Conservation (phyloP, 2,329 filamentous ascomycete species). For the Seiridium unicorne region DNA sequence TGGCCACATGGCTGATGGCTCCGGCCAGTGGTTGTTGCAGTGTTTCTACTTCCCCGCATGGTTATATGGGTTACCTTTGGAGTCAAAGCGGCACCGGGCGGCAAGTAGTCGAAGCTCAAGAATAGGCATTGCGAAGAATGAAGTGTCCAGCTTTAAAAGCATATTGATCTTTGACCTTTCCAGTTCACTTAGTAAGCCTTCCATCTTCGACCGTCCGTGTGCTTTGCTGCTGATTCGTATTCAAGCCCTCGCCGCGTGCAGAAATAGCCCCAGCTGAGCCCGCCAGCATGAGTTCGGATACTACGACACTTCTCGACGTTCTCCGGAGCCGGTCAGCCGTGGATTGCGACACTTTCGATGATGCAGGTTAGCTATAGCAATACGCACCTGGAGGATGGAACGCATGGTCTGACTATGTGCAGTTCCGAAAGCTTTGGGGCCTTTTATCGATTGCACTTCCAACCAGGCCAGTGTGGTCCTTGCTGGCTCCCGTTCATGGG, state of each 20-base stretch:
- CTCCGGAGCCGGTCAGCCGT: conserved; percentile 42
- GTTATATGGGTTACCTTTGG: no score
- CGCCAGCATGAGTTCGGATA: conserved; percentile 13
- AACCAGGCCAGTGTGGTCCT: conserved; percentile 40
- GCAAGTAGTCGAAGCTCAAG: no score
- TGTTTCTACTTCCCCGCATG: no score
- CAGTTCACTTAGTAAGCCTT: no score
- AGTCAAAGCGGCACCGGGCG: no score
- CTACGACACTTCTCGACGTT: conserved; percentile 36
- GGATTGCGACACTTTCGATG: conserved; percentile 51
- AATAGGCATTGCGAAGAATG: no score
- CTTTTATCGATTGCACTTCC: conserved; percentile 52
- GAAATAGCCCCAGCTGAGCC: background rate
- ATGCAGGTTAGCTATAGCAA: conserved; percentile 32
- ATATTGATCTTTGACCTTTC: no score
- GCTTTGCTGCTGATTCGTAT: background rate
- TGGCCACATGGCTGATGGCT: no score
- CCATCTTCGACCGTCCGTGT: no score
- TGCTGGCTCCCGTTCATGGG: background rate
- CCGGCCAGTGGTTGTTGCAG: no score
- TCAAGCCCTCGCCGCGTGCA: background rate
- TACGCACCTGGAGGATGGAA: background rate
- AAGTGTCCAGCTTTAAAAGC: no score
- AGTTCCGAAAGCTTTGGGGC: conserved; percentile 44
- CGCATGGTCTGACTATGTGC: background rate